phyloP scores from a whole-genome alignment of 306 rosid species.

The Prosopis cineraria region DNA sequence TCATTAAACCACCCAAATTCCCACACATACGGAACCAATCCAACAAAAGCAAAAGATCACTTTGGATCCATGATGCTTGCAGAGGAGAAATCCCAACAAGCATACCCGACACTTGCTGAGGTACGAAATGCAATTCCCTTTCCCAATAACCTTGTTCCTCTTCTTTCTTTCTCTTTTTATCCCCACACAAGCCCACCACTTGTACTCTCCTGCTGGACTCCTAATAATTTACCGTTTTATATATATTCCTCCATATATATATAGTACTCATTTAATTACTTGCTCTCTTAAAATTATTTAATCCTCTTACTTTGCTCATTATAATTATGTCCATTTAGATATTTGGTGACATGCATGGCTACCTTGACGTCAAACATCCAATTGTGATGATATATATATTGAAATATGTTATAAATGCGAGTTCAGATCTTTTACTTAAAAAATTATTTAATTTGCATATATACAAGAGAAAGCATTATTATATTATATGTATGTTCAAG shows the following conservation, averaged over 20 bases:
- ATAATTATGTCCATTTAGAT: background rate
- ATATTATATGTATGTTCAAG: too few relatives aligned
- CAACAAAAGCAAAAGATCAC: background rate
- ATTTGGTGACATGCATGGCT: background rate
- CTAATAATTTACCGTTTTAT: background rate
- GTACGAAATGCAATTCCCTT: conserved; percentile 25
- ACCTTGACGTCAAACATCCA: background rate
- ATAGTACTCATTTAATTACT: background rate
- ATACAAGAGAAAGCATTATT: too few relatives aligned
- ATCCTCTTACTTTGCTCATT: background rate
- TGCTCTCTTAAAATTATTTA: background rate
- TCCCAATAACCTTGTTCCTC: background rate
- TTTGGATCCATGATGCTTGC: conserved; percentile 22
- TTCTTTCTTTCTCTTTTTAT: background rate
- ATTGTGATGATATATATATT: background rate
- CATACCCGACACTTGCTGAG: conserved; percentile 34
- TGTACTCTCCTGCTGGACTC: background rate
- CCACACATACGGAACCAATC: conserved; percentile 16
- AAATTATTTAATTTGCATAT: too few relatives aligned
- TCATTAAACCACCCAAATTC: conserved; percentile 19
- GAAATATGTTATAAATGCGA: too few relatives aligned
- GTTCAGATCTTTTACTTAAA: too few relatives aligned
- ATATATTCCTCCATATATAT: too few relatives aligned
- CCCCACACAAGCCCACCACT: background rate
- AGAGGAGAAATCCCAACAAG: conserved; percentile 32